These are phyloP conservation scores for Hypoxylon intermedium DNA, from an alignment of 495 filamentous ascomycete genomes.

Conservation along the genomic window DNA sequence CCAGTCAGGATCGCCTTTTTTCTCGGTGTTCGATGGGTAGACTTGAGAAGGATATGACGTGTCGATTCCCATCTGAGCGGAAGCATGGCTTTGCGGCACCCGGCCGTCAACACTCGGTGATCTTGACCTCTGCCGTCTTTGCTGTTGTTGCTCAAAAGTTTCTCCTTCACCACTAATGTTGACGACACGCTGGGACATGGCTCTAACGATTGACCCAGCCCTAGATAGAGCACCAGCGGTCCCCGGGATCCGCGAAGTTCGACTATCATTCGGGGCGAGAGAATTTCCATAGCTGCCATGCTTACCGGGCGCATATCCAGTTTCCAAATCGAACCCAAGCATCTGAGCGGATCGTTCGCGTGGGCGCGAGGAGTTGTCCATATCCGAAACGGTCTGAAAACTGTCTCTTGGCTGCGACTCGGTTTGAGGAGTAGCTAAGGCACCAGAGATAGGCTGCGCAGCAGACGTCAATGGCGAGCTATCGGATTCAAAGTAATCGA, in stretches of 20 bases:
- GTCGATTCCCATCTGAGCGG: slow-evolving; percentile 61
- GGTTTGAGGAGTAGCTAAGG: slow-evolving; percentile 53
- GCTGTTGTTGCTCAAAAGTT: slow-evolving; percentile 71
- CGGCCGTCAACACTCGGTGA: slow-evolving; percentile 54
- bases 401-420: slow-evolving; percentile 67
- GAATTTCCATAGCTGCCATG: slow-evolving; percentile 57
- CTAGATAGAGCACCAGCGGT: slow-evolving; percentile 71
- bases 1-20: slow-evolving; percentile 51
- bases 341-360: slow-evolving; percentile 51
- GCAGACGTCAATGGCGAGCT: slow-evolving; percentile 67
- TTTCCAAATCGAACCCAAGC: slow-evolving; percentile 62
- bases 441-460: slow-evolving; percentile 72
- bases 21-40: slow-evolving; percentile 55
- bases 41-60: slow-evolving; percentile 56
- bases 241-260: slow-evolving; percentile 63
- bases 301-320: slow-evolving; percentile 49
- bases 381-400: slow-evolving; percentile 64
- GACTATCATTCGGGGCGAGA: slow-evolving; percentile 52
- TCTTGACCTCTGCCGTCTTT: slow-evolving; percentile 65
- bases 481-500: slow-evolving; percentile 73
- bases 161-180: slow-evolving; percentile 89
- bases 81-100: slow-evolving; percentile 40
- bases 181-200: slow-evolving; percentile 97
- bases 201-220: slow-evolving; percentile 90
- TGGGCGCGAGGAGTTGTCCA: slow-evolving; percentile 53